Conservation (phyloP, 2,329 filamentous ascomycete genomes). For the Calycina marina region DNA sequence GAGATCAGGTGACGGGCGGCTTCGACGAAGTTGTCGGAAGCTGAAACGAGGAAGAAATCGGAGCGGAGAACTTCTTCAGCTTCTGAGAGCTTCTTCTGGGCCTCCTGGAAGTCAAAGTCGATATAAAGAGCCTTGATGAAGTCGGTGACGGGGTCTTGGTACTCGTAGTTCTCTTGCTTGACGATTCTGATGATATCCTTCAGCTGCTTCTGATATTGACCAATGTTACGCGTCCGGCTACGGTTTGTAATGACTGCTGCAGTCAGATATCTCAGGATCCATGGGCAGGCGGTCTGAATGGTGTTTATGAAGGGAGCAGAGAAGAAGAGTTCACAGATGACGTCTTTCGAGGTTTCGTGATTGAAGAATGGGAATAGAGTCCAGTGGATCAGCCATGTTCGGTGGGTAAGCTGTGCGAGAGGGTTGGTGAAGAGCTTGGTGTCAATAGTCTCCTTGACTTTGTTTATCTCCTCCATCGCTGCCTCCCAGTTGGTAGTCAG, state of each 20-base stretch:
- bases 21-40: slow-evolving; percentile 82
- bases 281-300: slow-evolving; percentile 94
- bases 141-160: slow-evolving; percentile 87
- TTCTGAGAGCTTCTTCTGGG: slow-evolving; percentile 71
- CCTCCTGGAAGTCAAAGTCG: slow-evolving; percentile 93
- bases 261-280: slow-evolving; percentile 87
- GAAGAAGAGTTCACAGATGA: slow-evolving; percentile 92
- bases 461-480: slow-evolving; percentile 79
- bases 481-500: slow-evolving; percentile 90
- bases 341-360: slow-evolving; percentile 79
- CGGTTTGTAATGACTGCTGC: slow-evolving; percentile 93
- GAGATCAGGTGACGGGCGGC: slow-evolving; percentile 92
- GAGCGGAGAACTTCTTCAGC: slow-evolving; percentile 82
- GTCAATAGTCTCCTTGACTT: slow-evolving; percentile 86
- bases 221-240: slow-evolving; percentile 63
- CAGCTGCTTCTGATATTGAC: slow-evolving; percentile 90
- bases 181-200: slow-evolving; percentile 95
- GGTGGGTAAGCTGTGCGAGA: slow-evolving; percentile 86
- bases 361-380: slow-evolving; percentile 98
- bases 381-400: slow-evolving; percentile 97
- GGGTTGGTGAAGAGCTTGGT: slow-evolving; percentile 93
- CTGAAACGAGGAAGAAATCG: slow-evolving; percentile 88
- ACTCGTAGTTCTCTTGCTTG: slow-evolving; percentile 95
- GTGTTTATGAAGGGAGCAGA: slow-evolving; percentile 97
- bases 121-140: slow-evolving; percentile 95